These are phyloP conservation scores for Neltuma alba DNA, from an alignment of 306 rosid genomes.

Conservation along the genomic window DNA sequence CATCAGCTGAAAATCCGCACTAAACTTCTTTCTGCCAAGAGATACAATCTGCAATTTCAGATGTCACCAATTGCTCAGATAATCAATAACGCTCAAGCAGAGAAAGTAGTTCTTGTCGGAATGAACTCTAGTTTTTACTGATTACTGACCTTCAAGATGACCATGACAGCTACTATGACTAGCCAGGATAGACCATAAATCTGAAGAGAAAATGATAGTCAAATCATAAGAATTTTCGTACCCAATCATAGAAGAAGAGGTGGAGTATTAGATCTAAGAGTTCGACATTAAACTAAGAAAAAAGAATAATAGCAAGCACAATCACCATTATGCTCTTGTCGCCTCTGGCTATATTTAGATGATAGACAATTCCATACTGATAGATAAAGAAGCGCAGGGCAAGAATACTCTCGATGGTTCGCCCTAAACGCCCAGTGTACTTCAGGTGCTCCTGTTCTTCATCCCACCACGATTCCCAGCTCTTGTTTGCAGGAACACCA, in stretches of 20 bases:
- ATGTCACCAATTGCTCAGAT: conserved; percentile 33
- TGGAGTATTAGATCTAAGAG: neutral
- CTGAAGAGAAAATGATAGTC: conserved; percentile 51
- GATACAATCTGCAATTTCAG: conserved; percentile 80
- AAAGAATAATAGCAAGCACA: conserved; percentile 24
- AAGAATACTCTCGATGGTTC: conserved; percentile 73
- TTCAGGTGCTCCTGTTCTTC: conserved; percentile 97
- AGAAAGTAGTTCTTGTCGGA: conserved; percentile 14
- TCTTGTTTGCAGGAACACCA: conserved; percentile 90
- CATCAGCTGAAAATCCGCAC: conserved; percentile 97
- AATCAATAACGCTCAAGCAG: conserved; percentile 23
- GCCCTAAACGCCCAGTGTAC: conserved; percentile 69
- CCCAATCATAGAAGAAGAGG: neutral
- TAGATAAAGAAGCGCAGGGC: conserved; percentile 79
- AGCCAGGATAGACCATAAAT: conserved; percentile 94
- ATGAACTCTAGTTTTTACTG: conserved; percentile 21
- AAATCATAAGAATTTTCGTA: conserved; percentile 14
- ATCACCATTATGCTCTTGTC: conserved; percentile 79
- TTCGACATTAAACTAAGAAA: conserved; percentile 32
- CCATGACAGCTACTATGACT: conserved; percentile 84
- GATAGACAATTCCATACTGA: conserved; percentile 95
- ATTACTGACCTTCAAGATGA: conserved; percentile 77
- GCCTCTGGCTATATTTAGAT: conserved; percentile 69
- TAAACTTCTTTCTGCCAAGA: conserved; percentile 86
- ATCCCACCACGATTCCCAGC: conserved; percentile 99